Evolutionary conservation across 2,329 filamentous ascomycete species (phyloP).

Genomic region (Fusarium setosum): DNA sequence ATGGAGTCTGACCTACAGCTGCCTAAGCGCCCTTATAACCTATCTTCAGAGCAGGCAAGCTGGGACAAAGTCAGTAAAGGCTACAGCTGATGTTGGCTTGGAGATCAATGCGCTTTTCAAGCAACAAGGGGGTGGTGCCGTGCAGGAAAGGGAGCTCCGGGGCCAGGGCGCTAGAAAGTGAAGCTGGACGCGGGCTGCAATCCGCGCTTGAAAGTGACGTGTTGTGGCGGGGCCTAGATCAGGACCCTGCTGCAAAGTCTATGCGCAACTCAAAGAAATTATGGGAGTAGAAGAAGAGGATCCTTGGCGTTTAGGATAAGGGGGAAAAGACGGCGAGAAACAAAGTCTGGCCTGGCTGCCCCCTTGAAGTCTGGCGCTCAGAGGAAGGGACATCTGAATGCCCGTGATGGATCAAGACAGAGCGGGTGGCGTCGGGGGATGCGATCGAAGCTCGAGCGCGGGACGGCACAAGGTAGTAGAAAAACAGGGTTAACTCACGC

Average conservation of each 20-base stretch:
- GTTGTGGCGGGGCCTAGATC: slow-evolving; percentile 42
- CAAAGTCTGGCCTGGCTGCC: background rate
- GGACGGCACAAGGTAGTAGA: slow-evolving; percentile 8
- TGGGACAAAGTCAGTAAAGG: slow-evolving; percentile 30
- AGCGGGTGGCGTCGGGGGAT: slow-evolving; percentile 6
- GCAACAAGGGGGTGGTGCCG: slow-evolving; percentile 28
- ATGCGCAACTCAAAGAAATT: slow-evolving; percentile 25
- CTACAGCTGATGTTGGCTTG: slow-evolving; percentile 15
- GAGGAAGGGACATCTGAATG: slow-evolving; percentile 2
- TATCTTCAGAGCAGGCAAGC: slow-evolving; percentile 16
- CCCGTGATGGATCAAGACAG: background rate
- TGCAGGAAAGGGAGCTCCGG: slow-evolving; percentile 31
- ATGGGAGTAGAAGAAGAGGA: background rate
- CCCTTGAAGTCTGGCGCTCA: background rate
- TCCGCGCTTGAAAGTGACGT: slow-evolving; percentile 43
- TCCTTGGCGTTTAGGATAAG: slow-evolving; percentile 1
- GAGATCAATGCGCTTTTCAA: slow-evolving; percentile 26
- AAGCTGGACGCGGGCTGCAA: slow-evolving; percentile 41
- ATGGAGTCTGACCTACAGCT: slow-evolving; percentile 35
- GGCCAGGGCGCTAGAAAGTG: slow-evolving; percentile 32
- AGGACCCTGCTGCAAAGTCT: slow-evolving; percentile 29
- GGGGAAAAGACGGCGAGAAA: background rate
- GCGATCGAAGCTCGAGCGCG: background rate
- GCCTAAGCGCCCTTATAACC: slow-evolving; percentile 19
- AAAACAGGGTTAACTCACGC: slow-evolving; percentile 31